phyloP scores from a whole-genome alignment of 192 early-diverging fungal species.

The Coemansia sp. region DNA sequence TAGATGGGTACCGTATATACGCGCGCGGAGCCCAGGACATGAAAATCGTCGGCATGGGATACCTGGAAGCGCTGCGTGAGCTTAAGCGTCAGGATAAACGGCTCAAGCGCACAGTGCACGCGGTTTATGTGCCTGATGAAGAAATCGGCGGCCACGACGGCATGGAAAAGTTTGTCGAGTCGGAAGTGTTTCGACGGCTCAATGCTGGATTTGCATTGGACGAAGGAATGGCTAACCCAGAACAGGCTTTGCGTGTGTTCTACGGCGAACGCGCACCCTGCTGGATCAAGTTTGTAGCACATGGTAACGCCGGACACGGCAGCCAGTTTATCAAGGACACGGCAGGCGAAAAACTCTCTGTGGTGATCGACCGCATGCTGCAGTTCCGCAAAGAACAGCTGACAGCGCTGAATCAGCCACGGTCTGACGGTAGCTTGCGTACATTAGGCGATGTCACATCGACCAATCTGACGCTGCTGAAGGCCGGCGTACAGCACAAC shows the following conservation, averaged over 20 bases:
- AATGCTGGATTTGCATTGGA: conserved; percentile 84
- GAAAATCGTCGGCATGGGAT: conserved; percentile 84
- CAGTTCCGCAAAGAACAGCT: conserved; percentile 68
- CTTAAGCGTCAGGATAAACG: conserved; percentile 59
- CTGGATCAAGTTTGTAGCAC: conserved; percentile 76
- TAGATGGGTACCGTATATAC: conserved; percentile 58
- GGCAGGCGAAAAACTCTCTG: conserved; percentile 66
- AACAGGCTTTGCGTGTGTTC: conserved; percentile 68
- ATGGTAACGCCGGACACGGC: conserved; percentile 78
- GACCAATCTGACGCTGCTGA: conserved; percentile 75
- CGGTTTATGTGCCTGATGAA: conserved; percentile 82
- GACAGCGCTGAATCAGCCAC: conserved; percentile 55
- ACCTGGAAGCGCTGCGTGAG: conserved; percentile 76
- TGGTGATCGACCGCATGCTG: conserved; percentile 69
- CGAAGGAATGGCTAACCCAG: conserved; percentile 78
- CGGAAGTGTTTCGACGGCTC: conserved; percentile 65
- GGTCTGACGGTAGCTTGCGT: conserved; percentile 52
- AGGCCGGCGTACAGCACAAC: conserved; percentile 74
- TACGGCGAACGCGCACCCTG: conserved; percentile 84
- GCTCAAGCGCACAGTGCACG: conserved; percentile 70
- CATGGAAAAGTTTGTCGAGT: conserved; percentile 68
- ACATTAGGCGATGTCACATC: conserved; percentile 80
- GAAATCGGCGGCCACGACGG: conserved; percentile 84
- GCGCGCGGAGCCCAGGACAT: conserved; percentile 90
- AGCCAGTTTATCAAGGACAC: conserved; percentile 78